Conservation (phyloP, 441 rosid species). For the Brassica hybrid region DNA sequence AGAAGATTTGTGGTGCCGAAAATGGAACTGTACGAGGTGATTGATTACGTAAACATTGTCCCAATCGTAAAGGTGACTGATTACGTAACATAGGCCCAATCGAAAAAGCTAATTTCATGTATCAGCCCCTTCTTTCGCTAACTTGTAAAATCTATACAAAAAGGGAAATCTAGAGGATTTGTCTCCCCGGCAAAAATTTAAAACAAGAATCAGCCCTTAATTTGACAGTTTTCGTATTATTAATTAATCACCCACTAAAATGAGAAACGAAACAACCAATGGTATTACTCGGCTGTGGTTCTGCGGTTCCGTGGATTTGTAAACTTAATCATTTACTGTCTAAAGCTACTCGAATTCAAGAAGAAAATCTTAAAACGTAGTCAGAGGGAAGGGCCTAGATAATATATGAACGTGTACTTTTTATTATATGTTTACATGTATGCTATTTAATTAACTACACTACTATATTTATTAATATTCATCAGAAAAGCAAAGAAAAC, state of each 20-base stretch:
- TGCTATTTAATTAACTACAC: too few species aligned
- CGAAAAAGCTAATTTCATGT: slow-evolving; percentile 21
- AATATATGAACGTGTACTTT: background rate
- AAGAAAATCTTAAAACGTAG: background rate
- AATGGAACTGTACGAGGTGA: background rate
- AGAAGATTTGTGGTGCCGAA: slow-evolving; percentile 14
- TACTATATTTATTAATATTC: too few species aligned
- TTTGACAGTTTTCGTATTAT: background rate
- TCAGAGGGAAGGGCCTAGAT: background rate
- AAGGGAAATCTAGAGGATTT: too few species aligned
- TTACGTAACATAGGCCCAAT: slow-evolving; percentile 18
- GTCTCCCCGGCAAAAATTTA: too few species aligned
- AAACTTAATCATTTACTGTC: background rate
- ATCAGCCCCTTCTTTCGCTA: too few species aligned
- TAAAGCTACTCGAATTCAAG: background rate
- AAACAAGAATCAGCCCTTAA: background rate
- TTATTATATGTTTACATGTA: background rate
- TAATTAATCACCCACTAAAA: background rate
- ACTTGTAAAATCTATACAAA: too few species aligned
- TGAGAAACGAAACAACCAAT: slow-evolving; percentile 18
- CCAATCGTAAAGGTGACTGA: background rate
- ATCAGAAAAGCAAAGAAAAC: too few species aligned
- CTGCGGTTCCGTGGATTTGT: slow-evolving; percentile 5
- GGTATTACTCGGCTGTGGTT: background rate
- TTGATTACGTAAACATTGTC: slow-evolving; percentile 23